A percentile compares a stretch with the other conserved stretches of the same genome.
These are phyloP conservation scores for Leptographium radiaticola DNA, from an alignment of 2,329 filamentous ascomycete genomes.

Conservation along the genomic window DNA sequence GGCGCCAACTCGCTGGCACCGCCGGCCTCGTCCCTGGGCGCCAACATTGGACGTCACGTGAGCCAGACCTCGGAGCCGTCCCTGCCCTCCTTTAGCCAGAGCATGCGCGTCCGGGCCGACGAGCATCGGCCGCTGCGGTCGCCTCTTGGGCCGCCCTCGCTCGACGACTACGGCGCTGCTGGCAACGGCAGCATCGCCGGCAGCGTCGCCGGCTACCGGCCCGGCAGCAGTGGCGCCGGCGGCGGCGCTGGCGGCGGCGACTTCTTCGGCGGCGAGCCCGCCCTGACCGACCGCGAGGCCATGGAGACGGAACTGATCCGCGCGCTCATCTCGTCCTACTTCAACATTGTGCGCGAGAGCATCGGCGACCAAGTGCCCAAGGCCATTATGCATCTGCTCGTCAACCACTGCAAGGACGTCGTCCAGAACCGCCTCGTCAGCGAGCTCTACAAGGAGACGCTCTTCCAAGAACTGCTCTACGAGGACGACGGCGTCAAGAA, in stretches of 20 bases:
- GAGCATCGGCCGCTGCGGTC: slow-evolving; percentile 42
- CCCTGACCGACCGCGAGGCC: slow-evolving; percentile 86
- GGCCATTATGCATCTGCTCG: slow-evolving; percentile 94
- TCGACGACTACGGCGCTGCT: slow-evolving; percentile 2
- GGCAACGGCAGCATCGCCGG: slow-evolving; percentile 22
- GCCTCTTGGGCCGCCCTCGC: slow-evolving; percentile 18
- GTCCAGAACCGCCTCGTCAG: slow-evolving; percentile 95
- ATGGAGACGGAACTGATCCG: slow-evolving; percentile 97
- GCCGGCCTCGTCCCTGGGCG: slow-evolving; percentile 3
- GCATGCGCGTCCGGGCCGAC: slow-evolving; percentile 55
- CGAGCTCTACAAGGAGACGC: slow-evolving; percentile 80
- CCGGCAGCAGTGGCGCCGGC: not conserved
- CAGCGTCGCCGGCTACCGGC: not conserved
- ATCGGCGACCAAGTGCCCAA: slow-evolving; percentile 98
- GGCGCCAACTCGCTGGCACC: not conserved
- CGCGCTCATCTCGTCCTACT: slow-evolving; percentile 93
- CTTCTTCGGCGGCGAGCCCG: slow-evolving; percentile 49
- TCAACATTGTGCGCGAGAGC: slow-evolving; percentile 97
- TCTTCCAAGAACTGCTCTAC: slow-evolving; percentile 89
- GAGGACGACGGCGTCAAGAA: slow-evolving; percentile 94
- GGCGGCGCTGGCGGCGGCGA: not conserved
- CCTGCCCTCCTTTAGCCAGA: slow-evolving; percentile 76
- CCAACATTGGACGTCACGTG: slow-evolving; percentile 46
- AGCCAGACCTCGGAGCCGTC: slow-evolving; percentile 69
- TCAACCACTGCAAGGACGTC: slow-evolving; percentile 96